Evolutionary conservation across 1,139 yeast genomes (phyloP), one percentile per base, ranked within the genome.

Genomic region (Saccharomyces pastorianus): DNA sequence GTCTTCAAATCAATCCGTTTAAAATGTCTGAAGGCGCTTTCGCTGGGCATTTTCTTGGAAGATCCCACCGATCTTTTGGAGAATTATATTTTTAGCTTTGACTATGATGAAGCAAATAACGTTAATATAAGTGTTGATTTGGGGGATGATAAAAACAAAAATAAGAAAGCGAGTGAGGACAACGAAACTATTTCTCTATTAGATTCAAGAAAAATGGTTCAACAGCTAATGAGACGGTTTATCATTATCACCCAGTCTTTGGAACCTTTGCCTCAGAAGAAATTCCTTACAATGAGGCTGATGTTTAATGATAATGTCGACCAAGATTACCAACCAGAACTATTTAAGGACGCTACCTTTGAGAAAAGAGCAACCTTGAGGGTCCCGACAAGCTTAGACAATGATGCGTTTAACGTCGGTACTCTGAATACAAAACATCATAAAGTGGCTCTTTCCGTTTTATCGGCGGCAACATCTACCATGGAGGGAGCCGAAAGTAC

Each of bases 181-280:
- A 59, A 60, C 27, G 59, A 65, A 20, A 50, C 61, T 1, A 58
- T 66, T 5, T 64, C 70, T 1, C 58, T 65, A n/a, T 58, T 64
- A 17, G 67, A 71, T 32, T 73, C 79, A 8, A 70, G 79, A 56
- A 68, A 68, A 54, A 70, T 72, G 58, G 68, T 76, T 7, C 79
- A 76, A 55, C 76, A 73, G 50, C 60, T 81, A 51, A 73, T 81
- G 71, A 74, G 75, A 60, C 68, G 78, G 54, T 73, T 81, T 52
- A 77, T 81, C 28, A 69, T 79, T 1, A 65, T 77, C 13, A 79
- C 84, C 0, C 85, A 81, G 63, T 69, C 77, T 0, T 69, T 81
- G 34, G 76, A 79, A 25, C 75, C 80, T 0, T 63, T 80, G 41
- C 84, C 84, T 1, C 64, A 67, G 2, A 68, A 74, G 51, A 73